Evolutionary conservation across 768 basidiomycete genomes (phyloP), one percentile per base, ranked within the genome.

Genomic region (Chalciporus piperatus): DNA sequence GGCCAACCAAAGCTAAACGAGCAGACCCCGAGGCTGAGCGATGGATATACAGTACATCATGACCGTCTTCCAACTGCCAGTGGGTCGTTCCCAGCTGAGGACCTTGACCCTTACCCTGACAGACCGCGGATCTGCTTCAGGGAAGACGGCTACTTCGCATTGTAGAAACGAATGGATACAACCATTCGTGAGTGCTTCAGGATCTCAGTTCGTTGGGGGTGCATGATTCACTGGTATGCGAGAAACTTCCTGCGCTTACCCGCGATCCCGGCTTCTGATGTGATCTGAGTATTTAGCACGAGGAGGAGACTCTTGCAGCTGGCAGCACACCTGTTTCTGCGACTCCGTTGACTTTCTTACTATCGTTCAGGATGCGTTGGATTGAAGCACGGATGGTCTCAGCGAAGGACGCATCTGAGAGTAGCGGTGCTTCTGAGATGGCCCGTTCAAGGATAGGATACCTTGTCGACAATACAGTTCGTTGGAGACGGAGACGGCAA

Each of bases 391-490:
- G 74, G 42, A 84, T 71, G 37, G 67, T 72, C 47, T 72, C 69
- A 3, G 72, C 56, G 59, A 83, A 80, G 12, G 71, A 55, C 12
- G 70, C 59, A 53, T 84, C 79, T n/a, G 75, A 74, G 27, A 83
- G 70, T 46, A 75, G 69, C 46, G 72, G 73, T 5, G 75, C 69
- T 39, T 79, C 80, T 28, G 71, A 72, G 3, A 81, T 78, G 11
- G 84, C 82, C 16, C 84, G 81, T 54, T 86, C 84, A 25, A 87
- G 75, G 23, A 85, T 70, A 16, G 85, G 84, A 65, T 82, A 86
- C 52, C 86, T 87, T 47, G 28, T n/a, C 14, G 22, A 13, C 23
- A 41, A 16, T 3, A 22, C 25, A 43, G n/a, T 14, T 8, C 6
- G 4, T 27, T 5, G 5, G 27, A 23, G 5, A 23, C 14, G 8